phyloP scores from a whole-genome alignment of 2,329 filamentous ascomycete genomes.

The Epichloe bromicola region DNA sequence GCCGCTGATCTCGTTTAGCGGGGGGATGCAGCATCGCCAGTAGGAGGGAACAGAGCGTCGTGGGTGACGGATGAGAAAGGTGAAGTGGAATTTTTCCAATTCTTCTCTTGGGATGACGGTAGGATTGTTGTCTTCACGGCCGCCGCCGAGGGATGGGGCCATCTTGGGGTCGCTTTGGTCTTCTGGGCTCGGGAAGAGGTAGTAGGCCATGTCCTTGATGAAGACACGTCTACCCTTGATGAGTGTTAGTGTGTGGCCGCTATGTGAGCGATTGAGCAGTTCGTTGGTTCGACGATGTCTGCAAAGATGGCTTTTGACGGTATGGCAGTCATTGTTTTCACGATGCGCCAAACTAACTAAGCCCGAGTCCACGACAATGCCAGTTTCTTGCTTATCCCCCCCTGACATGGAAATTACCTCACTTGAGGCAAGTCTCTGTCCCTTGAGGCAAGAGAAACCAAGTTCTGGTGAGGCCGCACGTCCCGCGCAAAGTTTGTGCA shows the following conservation, averaged over 20 bases:
- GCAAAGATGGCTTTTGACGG: background rate
- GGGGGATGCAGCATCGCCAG: conserved; percentile 86
- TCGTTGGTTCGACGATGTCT: no score
- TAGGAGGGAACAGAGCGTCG: conserved; percentile 83
- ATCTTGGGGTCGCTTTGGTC: conserved; percentile 48
- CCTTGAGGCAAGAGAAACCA: no score
- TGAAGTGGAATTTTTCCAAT: conserved; percentile 77
- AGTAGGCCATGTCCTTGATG: conserved; percentile 97
- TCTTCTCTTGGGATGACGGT: conserved; percentile 64
- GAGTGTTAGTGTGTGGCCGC: no score
- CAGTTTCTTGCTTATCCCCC: no score
- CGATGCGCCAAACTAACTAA: background rate
- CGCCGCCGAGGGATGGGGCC: conserved; percentile 62
- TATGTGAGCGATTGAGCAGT: background rate
- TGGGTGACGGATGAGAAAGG: conserved; percentile 95
- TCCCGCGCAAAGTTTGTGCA: no score
- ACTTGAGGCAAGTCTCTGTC: no score
- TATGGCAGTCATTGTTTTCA: background rate
- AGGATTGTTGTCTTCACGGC: conserved; percentile 58
- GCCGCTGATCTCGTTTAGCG: conserved; percentile 67
- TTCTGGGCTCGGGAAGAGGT: conserved; percentile 65
- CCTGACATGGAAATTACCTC: no score
- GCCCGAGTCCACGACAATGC: no score
- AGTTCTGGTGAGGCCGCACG: no score
- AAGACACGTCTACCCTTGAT: conserved; percentile 76